Base-by-base conservation (phyloP, 2,329 filamentous ascomycete species). In the Colletotrichum incanum region DNA sequence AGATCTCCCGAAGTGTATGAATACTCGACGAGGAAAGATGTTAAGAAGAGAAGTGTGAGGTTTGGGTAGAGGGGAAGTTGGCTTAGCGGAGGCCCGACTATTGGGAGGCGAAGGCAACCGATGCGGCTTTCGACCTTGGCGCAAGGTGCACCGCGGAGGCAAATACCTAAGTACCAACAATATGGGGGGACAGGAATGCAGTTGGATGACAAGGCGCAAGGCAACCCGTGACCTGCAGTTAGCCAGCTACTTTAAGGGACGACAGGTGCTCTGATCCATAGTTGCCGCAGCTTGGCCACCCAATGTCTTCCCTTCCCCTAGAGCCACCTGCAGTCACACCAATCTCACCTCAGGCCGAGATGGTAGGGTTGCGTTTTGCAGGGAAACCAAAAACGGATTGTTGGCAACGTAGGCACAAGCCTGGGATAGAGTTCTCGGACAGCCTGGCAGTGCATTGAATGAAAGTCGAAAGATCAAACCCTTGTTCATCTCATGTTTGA, bases 201-300 rank as follows among this genome's bases (percentile, higher is more conserved):
- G 23, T 45, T 34, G 41, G 43, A 55, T 50, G 58, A n/a, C 16
- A n/a, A 60, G 55, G 55, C 34, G 55, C 55, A 7, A 52, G 45
- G 64, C 55, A 58, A 50, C 41, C 58, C 39, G 65, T 67, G 58
- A 55, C 65, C 60, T 56, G 59, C 50, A 31, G 66, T 41, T 64
- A 18, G 50, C 37, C n/a, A 41, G 34, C 34, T 26, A 16, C 55
- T 26, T 41, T n/a, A 26, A 41, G 55, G 34, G 37, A 41, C n/a
- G 14, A 16, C 37, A 26, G 39, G 62, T 18, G 37, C 28, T 56
- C 26, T 50, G 16, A 49, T 58, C 16, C 41, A 39, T 28, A 18
- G n/a, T 41, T 23, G 47, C 23, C 23, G 49, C 61, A 54, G 61
- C 61, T 34, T 26, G 14, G 14, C 37, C 37, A 20, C 14, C 16